Percentiles rank a stretch among this genome's conserved stretches.
Conservation (phyloP, 352 stramenopile genomes). For the Globisporangium nagaii region DNA sequence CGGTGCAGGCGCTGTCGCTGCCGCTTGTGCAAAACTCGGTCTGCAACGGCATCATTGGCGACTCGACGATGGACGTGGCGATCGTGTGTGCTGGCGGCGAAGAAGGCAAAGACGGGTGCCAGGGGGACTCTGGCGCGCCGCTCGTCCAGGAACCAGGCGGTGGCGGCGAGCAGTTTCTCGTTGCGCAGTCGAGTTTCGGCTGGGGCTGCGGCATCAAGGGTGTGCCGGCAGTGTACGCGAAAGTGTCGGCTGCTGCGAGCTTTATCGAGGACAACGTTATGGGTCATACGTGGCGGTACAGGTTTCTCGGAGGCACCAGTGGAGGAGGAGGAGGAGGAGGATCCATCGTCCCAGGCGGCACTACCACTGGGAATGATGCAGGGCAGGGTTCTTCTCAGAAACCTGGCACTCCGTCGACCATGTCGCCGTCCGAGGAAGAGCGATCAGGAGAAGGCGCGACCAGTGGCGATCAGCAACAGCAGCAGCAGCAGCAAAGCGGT, state of each 20-base stretch:
- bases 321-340: neutral
- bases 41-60: conserved; percentile 14
- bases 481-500: neutral
- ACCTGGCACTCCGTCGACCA: neutral
- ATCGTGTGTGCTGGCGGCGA: conserved; percentile 40
- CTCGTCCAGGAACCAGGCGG: conserved; percentile 13
- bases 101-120: conserved; percentile 27
- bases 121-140: conserved; percentile 33
- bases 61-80: conserved; percentile 9
- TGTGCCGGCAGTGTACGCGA: conserved; percentile 29
- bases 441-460: neutral
- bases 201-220: conserved; percentile 24
- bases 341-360: neutral
- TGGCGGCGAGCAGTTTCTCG: conserved; percentile 6
- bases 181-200: conserved; percentile 29
- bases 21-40: conserved; percentile 17
- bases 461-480: neutral
- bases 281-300: conserved; percentile 20
- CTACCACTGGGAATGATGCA: neutral
- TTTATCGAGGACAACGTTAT: conserved; percentile 26
- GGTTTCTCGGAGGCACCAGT: neutral
- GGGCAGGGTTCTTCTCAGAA: neutral
- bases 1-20: conserved; percentile 16
- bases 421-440: conserved; percentile 1
- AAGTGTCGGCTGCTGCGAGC: conserved; percentile 12